Evolutionary conservation across 2,329 filamentous ascomycete genomes (phyloP).

Genomic region (Fusarium sp.): DNA sequence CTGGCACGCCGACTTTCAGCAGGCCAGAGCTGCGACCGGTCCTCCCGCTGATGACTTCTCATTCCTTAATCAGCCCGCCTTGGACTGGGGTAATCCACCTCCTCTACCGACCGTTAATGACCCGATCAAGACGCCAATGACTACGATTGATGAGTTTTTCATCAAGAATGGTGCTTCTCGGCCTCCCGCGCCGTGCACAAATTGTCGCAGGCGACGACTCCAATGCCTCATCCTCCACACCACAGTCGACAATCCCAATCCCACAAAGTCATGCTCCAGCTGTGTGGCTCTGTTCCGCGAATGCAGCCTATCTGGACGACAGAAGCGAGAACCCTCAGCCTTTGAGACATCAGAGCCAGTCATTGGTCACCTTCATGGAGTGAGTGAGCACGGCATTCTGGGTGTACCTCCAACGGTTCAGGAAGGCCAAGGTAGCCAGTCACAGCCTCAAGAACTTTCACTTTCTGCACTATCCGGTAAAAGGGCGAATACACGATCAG

Average conservation of each 20-base stretch:
- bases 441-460: constrained; percentile 1
- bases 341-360: constrained; percentile 61
- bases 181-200: constrained; percentile 54
- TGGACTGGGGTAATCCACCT: constrained; percentile 19
- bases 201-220: constrained; percentile 56
- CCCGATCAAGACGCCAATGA: constrained; percentile 16
- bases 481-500: constrained; percentile 52
- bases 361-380: constrained; percentile 60
- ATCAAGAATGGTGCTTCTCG: constrained; percentile 54
- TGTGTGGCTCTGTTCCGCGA: constrained; percentile 62
- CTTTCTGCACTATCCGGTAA: constrained; percentile 40
- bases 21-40: constrained; percentile 13
- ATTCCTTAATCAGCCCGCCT: constrained; percentile 30
- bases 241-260: constrained; percentile 59
- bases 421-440: constrained; percentile 3
- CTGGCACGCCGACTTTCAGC: constrained; percentile 36
- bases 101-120: constrained; percentile 3
- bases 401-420: constrained; percentile 17
- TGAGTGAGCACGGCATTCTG: constrained; percentile 51
- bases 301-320: constrained; percentile 58
- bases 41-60: constrained; percentile 20
- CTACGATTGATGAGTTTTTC: constrained; percentile 51
- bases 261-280: constrained; percentile 58
- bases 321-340: constrained; percentile 55
- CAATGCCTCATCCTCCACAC: constrained; percentile 62